phyloP scores from a whole-genome alignment of 1,284 basidiomycete species.

The Caloboletus inedulis region DNA sequence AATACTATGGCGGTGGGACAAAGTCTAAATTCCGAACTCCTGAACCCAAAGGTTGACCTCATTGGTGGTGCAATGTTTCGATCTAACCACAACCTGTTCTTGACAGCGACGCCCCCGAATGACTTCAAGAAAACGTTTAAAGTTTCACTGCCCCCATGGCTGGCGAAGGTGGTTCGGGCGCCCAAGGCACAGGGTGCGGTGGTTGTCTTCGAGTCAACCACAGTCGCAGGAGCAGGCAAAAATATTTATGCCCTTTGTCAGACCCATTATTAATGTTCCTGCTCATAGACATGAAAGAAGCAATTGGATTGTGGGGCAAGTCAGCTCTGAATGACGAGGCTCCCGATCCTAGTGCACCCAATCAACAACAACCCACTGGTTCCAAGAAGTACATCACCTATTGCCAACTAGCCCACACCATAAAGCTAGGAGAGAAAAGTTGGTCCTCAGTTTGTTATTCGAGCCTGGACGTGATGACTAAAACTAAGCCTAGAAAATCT shows the following conservation, averaged over 20 bases:
- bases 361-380: background rate
- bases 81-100: background rate
- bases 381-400: background rate
- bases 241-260: too few relatives aligned
- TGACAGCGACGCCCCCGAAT: background rate
- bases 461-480: background rate
- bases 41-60: conserved; percentile 1
- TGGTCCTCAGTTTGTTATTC: background rate
- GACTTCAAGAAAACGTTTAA: background rate
- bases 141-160: background rate
- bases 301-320: background rate
- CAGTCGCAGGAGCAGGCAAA: background rate
- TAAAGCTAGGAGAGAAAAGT: conserved; percentile 3
- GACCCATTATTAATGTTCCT: background rate
- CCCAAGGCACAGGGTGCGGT: background rate
- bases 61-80: background rate
- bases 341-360: background rate
- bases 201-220: accelerated
- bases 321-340: background rate
- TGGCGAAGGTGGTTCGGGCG: background rate
- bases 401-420: conserved; percentile 6
- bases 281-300: conserved; percentile 2
- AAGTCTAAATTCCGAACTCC: background rate
- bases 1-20: background rate
- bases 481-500: background rate